Evolutionary conservation across 2,329 filamentous ascomycete genomes (phyloP).

Genomic region (Phyllosticta paracitricarpa): DNA sequence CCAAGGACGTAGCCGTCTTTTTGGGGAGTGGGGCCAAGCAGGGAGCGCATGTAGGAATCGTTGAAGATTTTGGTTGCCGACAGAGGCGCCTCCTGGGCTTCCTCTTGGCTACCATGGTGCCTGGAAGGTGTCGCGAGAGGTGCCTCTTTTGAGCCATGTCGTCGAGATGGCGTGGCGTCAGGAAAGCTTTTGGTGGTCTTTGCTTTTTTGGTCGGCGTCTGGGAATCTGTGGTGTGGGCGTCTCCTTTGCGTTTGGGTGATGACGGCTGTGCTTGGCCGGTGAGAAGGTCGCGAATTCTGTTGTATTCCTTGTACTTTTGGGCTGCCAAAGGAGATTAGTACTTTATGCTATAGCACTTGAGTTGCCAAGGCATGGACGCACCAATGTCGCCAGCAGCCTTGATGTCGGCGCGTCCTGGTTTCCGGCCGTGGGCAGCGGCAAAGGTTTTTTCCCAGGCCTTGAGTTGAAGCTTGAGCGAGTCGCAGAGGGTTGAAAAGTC

Average conservation of each 20-base stretch:
- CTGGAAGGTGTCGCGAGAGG: slow-evolving; percentile 20
- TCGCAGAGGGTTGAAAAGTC: slow-evolving; percentile 1
- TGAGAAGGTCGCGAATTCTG: slow-evolving; percentile 40
- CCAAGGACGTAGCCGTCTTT: slow-evolving; percentile 67
- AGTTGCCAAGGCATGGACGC: slow-evolving; percentile 19
- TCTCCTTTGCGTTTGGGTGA: slow-evolving; percentile 16
- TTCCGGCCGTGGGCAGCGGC: slow-evolving; percentile 56
- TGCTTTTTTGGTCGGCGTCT: slow-evolving; percentile 22
- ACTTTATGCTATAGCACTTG: not conserved
- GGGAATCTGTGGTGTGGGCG: slow-evolving; percentile 9
- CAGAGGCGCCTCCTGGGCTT: slow-evolving; percentile 29
- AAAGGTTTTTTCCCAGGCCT: slow-evolving; percentile 65
- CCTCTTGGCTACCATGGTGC: slow-evolving; percentile 15
- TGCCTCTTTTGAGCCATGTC: not conserved
- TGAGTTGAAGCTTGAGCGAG: slow-evolving; percentile 56
- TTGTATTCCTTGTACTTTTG: slow-evolving; percentile 71
- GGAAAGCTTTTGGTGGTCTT: not conserved
- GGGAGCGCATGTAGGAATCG: slow-evolving; percentile 27
- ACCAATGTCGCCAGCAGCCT: slow-evolving; percentile 62
- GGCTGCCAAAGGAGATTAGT: slow-evolving; percentile 33
- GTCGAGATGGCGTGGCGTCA: slow-evolving; percentile 19
- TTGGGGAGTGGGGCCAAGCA: slow-evolving; percentile 68
- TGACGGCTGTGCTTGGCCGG: slow-evolving; percentile 18
- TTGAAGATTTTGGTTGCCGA: slow-evolving; percentile 51
- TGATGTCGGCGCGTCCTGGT: slow-evolving; percentile 66